Evolutionary conservation across 164 flowering plant genomes (phyloP).

Genomic region (Warburgia ugandensis): DNA sequence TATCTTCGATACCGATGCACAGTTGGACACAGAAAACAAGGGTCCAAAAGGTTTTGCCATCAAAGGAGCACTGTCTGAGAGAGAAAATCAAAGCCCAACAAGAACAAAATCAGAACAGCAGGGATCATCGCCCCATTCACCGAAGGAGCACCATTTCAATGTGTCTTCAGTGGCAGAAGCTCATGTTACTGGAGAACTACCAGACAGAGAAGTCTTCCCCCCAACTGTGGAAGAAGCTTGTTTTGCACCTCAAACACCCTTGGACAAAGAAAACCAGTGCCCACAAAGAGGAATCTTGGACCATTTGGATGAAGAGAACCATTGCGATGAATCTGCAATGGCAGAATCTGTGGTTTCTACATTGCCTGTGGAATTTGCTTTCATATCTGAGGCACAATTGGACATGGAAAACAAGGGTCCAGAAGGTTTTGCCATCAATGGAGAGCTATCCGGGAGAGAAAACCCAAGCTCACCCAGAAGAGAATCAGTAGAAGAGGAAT

Average conservation of each 20-base stretch:
- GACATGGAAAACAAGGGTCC: background rate
- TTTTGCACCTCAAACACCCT: background rate
- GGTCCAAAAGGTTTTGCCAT: too few species aligned
- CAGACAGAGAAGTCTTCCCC: too few species aligned
- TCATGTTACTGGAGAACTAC: too few species aligned
- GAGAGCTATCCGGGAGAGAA: background rate
- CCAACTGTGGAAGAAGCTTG: too few species aligned
- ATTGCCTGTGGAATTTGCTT: background rate
- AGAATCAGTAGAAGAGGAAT: conserved; percentile 8
- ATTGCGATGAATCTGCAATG: background rate
- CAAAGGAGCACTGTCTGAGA: background rate
- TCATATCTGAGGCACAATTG: background rate
- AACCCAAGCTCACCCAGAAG: background rate
- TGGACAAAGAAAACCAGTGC: background rate
- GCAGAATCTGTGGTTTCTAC: background rate
- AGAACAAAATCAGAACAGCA: background rate
- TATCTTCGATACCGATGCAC: too few species aligned
- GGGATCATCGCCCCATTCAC: too few species aligned
- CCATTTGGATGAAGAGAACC: too few species aligned
- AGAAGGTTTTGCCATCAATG: background rate
- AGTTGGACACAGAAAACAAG: too few species aligned
- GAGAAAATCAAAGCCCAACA: conserved; percentile 11
- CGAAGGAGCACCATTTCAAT: too few species aligned
- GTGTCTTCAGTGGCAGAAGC: too few species aligned
- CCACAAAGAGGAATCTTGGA: background rate